These are phyloP conservation scores for Carex littledalei DNA, from an alignment of 176 grass and related monocot genomes.

Conservation along the genomic window DNA sequence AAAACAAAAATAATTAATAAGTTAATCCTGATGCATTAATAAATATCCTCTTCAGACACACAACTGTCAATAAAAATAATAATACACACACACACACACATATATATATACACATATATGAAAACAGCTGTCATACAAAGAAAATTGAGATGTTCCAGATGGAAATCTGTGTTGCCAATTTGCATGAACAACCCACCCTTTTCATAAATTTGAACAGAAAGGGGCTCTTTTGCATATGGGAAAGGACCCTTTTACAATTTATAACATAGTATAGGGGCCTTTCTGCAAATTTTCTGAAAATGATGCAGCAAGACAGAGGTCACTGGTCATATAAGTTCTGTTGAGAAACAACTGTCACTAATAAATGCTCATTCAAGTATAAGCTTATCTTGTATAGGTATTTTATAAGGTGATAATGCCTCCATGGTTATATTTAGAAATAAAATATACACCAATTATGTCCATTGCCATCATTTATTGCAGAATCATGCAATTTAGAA, in stretches of 20 bases:
- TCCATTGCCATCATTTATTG: neutral
- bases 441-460: neutral
- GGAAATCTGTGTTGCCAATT: neutral
- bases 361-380: neutral
- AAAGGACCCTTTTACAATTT: neutral
- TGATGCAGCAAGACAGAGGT: neutral
- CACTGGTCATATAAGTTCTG: neutral
- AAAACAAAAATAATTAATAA: neutral
- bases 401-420: neutral
- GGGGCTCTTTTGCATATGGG: neutral
- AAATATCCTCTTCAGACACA: neutral
- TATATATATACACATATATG: neutral
- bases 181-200: neutral
- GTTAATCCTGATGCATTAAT: neutral
- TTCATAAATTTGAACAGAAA: constrained; percentile 25
- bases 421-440: neutral
- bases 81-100: neutral
- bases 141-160: neutral
- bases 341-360: constrained; percentile 17
- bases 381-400: neutral
- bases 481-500: neutral
- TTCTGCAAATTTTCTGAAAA: neutral
- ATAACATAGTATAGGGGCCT: neutral
- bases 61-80: neutral
- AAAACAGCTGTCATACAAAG: neutral